phyloP scores from a whole-genome alignment of 129 eudicot species.

The Arctium lappa region DNA sequence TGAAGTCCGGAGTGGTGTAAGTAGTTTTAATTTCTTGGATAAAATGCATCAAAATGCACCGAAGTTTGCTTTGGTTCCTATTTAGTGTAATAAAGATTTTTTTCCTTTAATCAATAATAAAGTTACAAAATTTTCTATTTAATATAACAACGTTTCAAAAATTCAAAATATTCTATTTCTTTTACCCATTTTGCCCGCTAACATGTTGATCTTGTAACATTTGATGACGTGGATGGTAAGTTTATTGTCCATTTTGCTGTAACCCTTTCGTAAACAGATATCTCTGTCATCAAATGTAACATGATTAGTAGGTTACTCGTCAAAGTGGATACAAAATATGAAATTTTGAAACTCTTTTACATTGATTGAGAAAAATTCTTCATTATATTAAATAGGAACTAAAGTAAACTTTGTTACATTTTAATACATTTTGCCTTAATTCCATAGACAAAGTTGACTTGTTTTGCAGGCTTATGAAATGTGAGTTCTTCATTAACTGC shows the following conservation, averaged over 20 bases:
- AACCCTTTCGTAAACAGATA: background rate
- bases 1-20: background rate
- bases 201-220: background rate
- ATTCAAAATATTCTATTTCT: background rate
- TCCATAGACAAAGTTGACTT: background rate
- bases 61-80: background rate
- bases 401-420: background rate
- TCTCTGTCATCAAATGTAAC: background rate
- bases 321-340: background rate
- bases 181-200: background rate
- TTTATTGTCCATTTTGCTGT: background rate
- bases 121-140: background rate
- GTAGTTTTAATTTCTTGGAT: background rate
- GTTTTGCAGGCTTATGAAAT: background rate
- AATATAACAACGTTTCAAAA: background rate
- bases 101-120: background rate
- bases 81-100: background rate
- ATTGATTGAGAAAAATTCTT: background rate
- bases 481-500: constrained; percentile 12
- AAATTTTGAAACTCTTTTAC: background rate
- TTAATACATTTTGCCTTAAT: background rate
- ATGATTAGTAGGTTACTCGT: background rate
- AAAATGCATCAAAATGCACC: background rate
- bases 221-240: background rate
- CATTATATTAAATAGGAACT: background rate